These are phyloP conservation scores for Penicillium sp. DNA, from an alignment of 2,329 filamentous ascomycete genomes.

Conservation along the genomic window DNA sequence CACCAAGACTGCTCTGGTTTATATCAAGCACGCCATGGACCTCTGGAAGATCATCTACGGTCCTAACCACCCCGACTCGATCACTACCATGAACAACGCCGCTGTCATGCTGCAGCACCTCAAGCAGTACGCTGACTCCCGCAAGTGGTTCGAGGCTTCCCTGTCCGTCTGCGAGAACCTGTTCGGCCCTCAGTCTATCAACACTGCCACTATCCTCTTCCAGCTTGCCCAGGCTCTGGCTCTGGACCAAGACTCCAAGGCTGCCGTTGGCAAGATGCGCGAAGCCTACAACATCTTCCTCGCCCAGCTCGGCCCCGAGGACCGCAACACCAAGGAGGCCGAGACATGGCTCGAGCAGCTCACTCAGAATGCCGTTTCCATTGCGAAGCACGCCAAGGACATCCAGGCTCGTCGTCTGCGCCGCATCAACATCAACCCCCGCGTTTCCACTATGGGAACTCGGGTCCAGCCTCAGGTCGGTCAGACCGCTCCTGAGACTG, in stretches of 20 bases:
- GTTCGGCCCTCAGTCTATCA: constrained; percentile 86
- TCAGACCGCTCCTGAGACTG: constrained; percentile 58
- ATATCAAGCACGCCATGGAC: constrained; percentile 88
- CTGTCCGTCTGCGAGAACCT: constrained; percentile 85
- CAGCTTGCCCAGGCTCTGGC: constrained; percentile 95
- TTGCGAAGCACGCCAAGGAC: constrained; percentile 92
- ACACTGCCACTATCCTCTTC: constrained; percentile 92
- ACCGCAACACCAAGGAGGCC: constrained; percentile 97
- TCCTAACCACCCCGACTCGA: constrained; percentile 89
- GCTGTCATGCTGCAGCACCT: constrained; percentile 97
- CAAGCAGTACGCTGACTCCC: constrained; percentile 92
- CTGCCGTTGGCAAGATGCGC: constrained; percentile 88
- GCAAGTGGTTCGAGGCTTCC: constrained; percentile 95
- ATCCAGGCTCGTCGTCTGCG: constrained; percentile 74
- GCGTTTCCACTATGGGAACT: constrained; percentile 58
- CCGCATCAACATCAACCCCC: constrained; percentile 69
- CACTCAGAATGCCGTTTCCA: constrained; percentile 90
- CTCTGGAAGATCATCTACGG: constrained; percentile 98
- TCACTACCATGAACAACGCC: constrained; percentile 98
- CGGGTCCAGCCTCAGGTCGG: constrained; percentile 67
- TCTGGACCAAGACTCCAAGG: constrained; percentile 92
- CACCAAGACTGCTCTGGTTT: constrained; percentile 82
- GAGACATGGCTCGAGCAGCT: constrained; percentile 96
- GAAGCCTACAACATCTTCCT: constrained; percentile 97
- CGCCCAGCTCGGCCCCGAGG: constrained; percentile 78